Conservation (phyloP, 2,329 filamentous ascomycete species). For the Colletotrichum godetiae region DNA sequence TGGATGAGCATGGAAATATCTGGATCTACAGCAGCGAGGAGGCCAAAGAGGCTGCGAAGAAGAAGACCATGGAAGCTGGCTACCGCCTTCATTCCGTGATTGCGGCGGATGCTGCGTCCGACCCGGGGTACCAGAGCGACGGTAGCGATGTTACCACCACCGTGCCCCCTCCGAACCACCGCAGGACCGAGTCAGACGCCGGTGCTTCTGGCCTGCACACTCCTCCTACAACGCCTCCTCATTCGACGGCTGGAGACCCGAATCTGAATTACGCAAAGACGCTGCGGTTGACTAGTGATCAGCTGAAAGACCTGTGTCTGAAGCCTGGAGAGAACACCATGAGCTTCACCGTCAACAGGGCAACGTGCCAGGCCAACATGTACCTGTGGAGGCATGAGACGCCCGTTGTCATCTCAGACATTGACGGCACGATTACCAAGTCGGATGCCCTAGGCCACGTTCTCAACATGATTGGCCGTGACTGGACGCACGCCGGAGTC, state of each 20-base stretch:
- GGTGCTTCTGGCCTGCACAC: constrained; percentile 67
- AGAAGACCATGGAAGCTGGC: constrained; percentile 63
- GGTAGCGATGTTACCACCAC: constrained; percentile 72
- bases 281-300: constrained; percentile 91
- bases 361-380: constrained; percentile 92
- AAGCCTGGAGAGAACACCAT: constrained; percentile 90
- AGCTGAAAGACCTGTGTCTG: constrained; percentile 86
- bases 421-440: constrained; percentile 98
- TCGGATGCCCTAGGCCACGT: constrained; percentile 95
- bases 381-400: constrained; percentile 93
- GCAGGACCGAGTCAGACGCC: constrained; percentile 75
- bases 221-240: constrained; percentile 77
- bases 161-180: constrained; percentile 60
- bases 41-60: constrained; percentile 88
- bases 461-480: constrained; percentile 93
- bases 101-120: constrained; percentile 84
- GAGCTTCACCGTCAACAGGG: constrained; percentile 96
- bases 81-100: constrained; percentile 54
- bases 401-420: constrained; percentile 97
- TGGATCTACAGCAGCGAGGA: constrained; percentile 99
- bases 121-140: constrained; percentile 96
- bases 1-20: constrained; percentile 95
- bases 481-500: constrained; percentile 97
- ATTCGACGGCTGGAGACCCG: constrained; percentile 73
- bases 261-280: constrained; percentile 97